Base-by-base conservation (phyloP, 192 early-diverging fungal genomes). In the Gonapodya prolifera region DNA sequence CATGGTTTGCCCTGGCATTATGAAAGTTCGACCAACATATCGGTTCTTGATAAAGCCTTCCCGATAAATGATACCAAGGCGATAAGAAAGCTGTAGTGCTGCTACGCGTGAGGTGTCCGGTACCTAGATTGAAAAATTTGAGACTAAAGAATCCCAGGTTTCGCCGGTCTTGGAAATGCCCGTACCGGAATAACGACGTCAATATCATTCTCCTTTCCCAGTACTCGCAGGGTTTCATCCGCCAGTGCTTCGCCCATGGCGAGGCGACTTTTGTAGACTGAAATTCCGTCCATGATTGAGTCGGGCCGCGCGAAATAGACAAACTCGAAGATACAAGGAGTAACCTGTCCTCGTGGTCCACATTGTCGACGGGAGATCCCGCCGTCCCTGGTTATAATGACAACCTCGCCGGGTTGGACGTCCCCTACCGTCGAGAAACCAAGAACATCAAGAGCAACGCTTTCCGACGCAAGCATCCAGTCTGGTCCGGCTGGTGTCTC, bases 21-120 rank as follows among this genome's bases (percentile, higher is more conserved):
- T 99, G 79, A 99, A 99, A 28, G 98, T 98, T 78, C 98, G 90
- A 23, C 96, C 98, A 86, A 99, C 89, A 82, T 99, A 99, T 78
- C 96, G 85, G 90, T 99, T 99, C 87, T 99, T 99, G 86, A 97
- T 95, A 83, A 99, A 98, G 1, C 98, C 98, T 91, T 99, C 98
- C 77, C 98, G 94, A 82, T 96, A 99, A 70, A 90, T 81, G 75
- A 95, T 90, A 74, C 94, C 92, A 75, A 99, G 84, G 82, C 92
- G 90, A 79, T 94, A 91, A 32, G 96, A 93, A 0, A 92, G 87
- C 85, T 99, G 95, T 80, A 99, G 83, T 35, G 97, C 98, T 18
- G 97, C 93, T 0, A 92, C 92, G 79, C 98, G 91, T 83, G 92
- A 94, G 29, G 98, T 99, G 83, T 99, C 98, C 34, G 98, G 97